A percentile compares a stretch with the other conserved stretches of the same genome.
phyloP scores from a whole-genome alignment of 108 stramenopile genomes.

The Skeletonema marinoi region DNA sequence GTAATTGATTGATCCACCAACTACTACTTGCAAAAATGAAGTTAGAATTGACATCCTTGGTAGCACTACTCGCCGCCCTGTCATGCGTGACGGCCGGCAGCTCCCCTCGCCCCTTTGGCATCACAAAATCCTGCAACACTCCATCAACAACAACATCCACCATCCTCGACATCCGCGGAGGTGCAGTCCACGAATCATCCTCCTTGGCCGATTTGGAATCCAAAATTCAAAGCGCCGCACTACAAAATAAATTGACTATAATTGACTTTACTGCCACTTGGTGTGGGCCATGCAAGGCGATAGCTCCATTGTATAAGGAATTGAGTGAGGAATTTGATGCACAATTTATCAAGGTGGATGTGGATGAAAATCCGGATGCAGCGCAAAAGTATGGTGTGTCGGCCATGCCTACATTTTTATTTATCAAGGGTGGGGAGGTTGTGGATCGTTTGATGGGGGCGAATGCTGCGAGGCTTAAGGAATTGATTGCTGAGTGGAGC shows the following conservation, averaged over 20 bases:
- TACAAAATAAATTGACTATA: constrained; percentile 68
- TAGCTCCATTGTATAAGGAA: constrained; percentile 82
- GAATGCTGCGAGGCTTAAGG: constrained; percentile 59
- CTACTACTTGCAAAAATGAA: background rate
- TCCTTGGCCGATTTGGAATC: constrained; percentile 68
- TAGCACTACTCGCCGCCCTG: background rate
- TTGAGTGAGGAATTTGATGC: constrained; percentile 65
- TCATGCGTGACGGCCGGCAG: background rate
- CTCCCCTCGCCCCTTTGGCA: background rate
- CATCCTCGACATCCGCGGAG: constrained; percentile 59
- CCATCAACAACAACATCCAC: background rate
- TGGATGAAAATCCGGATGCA: constrained; percentile 87
- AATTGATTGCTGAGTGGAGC: constrained; percentile 26
- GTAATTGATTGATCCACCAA: no score
- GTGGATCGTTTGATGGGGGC: constrained; percentile 86
- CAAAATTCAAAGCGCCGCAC: constrained; percentile 63
- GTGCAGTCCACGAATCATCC: constrained; percentile 67
- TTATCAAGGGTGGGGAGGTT: constrained; percentile 84
- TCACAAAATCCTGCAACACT: background rate
- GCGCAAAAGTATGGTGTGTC: constrained; percentile 80
- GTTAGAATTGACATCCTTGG: background rate
- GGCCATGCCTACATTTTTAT: constrained; percentile 93
- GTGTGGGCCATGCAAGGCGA: constrained; percentile 89
- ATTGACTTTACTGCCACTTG: constrained; percentile 90
- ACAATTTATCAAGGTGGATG: constrained; percentile 89